Evolutionary conservation across 75 land plant species (phyloP), one percentile per base, ranked within the genome.

Genomic region (Cupressus sempervirens): DNA sequence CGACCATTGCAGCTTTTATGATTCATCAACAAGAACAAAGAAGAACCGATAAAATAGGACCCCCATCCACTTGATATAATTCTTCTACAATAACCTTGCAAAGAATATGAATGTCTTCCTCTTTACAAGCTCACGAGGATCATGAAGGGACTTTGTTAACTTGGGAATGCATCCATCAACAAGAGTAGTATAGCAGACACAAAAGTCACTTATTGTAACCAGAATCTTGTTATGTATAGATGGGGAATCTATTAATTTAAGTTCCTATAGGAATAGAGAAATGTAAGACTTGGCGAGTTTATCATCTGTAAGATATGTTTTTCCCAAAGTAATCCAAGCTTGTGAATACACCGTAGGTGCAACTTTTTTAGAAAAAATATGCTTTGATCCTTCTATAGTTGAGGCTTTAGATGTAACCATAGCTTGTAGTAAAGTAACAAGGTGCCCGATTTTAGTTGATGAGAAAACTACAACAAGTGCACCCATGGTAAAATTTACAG

Each of bases 21-120:
- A 96, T 40, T 95, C 97, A 88, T 96, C 98, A 87, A 96, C 97
- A 46, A 96, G 90, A 56, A 91, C 90, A 32, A 96, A 72, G 40
- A 96, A 92, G 76, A 96, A 96, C 40, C 94, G 91, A 62, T 95
- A 97, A 84, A 96, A 96, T 9, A 96, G 92, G 16, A 94, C 88
- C 30, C 98, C 98, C 87, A 94, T 92, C 98, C 98, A 96, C 83
- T 96, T 96, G 50, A 96, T 94, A 90, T 96, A 96, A 87, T 96
- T 97, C 81, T 91, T 88, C 97, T 96, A 97, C 72, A 96, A 86
- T 87, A 96, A 88, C 85, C 95, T 91, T 5, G 98, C 93, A 29
- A 96, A 93, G 30, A 96, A 87, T 30, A 93, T 91, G 86, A 96
- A 95, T 68, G 98, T 92, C 86, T 96, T 97, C 82, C 97, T 86